phyloP scores from a whole-genome alignment of 106 monocot species.

The Phalaenopsis aphrodite region DNA sequence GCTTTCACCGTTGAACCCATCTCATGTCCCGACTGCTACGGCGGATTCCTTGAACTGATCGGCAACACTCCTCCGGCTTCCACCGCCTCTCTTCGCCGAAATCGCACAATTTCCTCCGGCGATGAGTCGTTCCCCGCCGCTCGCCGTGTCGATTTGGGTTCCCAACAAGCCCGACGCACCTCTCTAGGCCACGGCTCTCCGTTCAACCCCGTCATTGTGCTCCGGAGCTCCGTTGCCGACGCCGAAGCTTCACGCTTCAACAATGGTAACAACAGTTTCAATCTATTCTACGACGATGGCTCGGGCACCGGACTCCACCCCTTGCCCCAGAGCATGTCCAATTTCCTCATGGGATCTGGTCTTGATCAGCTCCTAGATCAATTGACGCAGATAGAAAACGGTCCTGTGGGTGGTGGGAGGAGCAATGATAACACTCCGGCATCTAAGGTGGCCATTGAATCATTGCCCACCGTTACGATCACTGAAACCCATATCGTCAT shows the following conservation, averaged over 20 bases:
- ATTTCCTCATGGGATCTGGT: slow-evolving; percentile 47
- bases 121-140: neutral
- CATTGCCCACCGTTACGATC: slow-evolving; percentile 38
- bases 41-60: slow-evolving; percentile 34
- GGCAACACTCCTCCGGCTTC: slow-evolving; percentile 12
- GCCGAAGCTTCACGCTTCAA: neutral
- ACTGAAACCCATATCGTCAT: slow-evolving; percentile 8
- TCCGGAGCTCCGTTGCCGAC: slow-evolving; percentile 7
- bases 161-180: slow-evolving; percentile 5
- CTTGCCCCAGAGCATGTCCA: slow-evolving; percentile 39
- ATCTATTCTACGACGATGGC: slow-evolving; percentile 52
- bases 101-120: neutral
- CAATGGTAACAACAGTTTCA: slow-evolving; percentile 17
- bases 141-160: neutral
- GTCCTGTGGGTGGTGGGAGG: slow-evolving; percentile 10
- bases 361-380: slow-evolving; percentile 45
- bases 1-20: slow-evolving; percentile 7
- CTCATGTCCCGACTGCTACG: slow-evolving; percentile 30
- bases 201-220: slow-evolving; percentile 35
- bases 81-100: neutral
- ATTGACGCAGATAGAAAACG: slow-evolving; percentile 29
- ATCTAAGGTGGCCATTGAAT: slow-evolving; percentile 42
- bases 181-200: slow-evolving; percentile 23
- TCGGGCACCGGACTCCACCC: slow-evolving; percentile 44
- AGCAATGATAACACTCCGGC: slow-evolving; percentile 32